phyloP scores from a whole-genome alignment of 805 yeast species.

The Pichia heedii region DNA sequence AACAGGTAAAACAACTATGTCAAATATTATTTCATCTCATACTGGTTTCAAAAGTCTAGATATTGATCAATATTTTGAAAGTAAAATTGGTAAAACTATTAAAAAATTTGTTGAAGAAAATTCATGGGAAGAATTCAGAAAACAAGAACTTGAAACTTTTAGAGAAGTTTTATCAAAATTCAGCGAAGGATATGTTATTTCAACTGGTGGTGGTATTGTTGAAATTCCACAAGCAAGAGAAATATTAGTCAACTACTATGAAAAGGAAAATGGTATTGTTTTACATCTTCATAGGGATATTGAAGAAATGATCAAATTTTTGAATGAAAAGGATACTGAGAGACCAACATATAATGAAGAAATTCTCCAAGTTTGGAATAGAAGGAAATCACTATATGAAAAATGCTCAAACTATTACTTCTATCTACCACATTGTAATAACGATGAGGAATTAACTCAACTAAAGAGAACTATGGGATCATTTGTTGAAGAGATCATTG shows the following conservation, averaged over 20 bases:
- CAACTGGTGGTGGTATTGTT: conserved; percentile 96
- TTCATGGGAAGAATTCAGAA: conserved; percentile 89
- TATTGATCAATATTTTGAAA: conserved; percentile 65
- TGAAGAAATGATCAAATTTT: conserved; percentile 65
- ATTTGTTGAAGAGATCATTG: conserved; percentile 56
- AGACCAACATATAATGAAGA: conserved; percentile 86
- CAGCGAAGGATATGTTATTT: conserved; percentile 52
- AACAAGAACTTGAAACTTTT: conserved; percentile 50
- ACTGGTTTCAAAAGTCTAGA: conserved; percentile 67
- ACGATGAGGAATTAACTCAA: conserved; percentile 42
- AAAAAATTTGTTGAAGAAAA: conserved; percentile 49
- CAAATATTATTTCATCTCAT: conserved; percentile 65
- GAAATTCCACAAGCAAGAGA: conserved; percentile 65
- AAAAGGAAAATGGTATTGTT: conserved; percentile 62
- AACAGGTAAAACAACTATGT: conserved; percentile 86
- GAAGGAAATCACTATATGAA: conserved; percentile 71
- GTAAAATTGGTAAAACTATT: conserved; percentile 40
- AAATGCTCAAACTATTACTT: conserved; percentile 73
- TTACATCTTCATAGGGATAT: conserved; percentile 86
- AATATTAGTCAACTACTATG: conserved; percentile 43
- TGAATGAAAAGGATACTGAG: conserved; percentile 61
- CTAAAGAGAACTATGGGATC: conserved; percentile 51
- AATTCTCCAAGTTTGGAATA: conserved; percentile 71
- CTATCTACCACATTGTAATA: conserved; percentile 64
- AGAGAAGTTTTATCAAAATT: conserved; percentile 36